Evolutionary conservation across 2,329 filamentous ascomycete genomes (phyloP), one percentile per base, ranked within the genome.

Genomic region (Emmonsiellopsis sp.): DNA sequence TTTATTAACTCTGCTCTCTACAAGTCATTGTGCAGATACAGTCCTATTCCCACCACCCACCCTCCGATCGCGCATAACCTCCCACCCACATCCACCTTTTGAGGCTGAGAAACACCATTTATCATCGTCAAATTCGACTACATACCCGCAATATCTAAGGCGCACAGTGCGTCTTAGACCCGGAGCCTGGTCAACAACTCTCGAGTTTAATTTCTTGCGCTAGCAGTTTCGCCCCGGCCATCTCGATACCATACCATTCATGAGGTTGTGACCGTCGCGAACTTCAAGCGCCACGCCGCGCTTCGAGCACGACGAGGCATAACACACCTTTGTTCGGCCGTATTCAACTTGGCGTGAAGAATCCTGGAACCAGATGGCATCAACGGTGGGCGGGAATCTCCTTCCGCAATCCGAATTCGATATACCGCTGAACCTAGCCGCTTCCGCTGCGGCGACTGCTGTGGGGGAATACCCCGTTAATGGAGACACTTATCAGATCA

Each of bases 381-480:
- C 60, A 38, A 53, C 55, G 20, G 52, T 57, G 50, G 55, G 55
- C 20, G 54, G 57, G 54, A 56, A 60, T 53, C 53, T 58, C 51
- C 56, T 60, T 44, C 51, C 57, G 48, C 59, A 58, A 41, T 51
- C 58, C 51, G 61, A 62, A 26, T 58, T 60, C 50, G 60, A 62
- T 50, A 45, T 59, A 30, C 52, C 59, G 4, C n/a, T 60, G 20
- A 58, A 58, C 26, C 42, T 61, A 20, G 43, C 55, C 13, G 46
- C 57, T 31, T 43, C 57, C 26, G 32, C 45, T 37, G 45, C 57
- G 32, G 35, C 51, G 34, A n/a, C 54, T 52, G 47, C 54, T 31
- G 30, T 55, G 50, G 46, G 46, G 7, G 55, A 55, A 26, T 57
- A 55, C 46, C 48, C 40, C 6, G 43, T 49, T 41, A 44, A 54